These are phyloP conservation scores for Crucihimalaya himalaica DNA, from an alignment of 345 rosid genomes.

Conservation along the genomic window DNA sequence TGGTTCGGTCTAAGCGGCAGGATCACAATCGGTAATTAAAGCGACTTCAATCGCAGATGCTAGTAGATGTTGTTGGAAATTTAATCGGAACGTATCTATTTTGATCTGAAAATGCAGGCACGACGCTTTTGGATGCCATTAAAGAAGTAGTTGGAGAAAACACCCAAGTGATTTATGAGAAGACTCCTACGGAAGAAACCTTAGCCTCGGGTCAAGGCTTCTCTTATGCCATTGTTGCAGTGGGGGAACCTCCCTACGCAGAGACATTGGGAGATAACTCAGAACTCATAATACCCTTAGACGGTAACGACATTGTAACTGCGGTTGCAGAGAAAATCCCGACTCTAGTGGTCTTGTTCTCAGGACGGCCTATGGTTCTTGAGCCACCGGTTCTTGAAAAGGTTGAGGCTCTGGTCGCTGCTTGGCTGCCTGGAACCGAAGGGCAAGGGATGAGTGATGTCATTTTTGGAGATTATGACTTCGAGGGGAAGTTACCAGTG, in stretches of 20 bases:
- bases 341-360: constrained; percentile 54
- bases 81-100: not conserved
- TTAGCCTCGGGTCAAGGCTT: constrained; percentile 46
- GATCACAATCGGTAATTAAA: constrained; percentile 61
- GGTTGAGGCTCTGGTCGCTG: constrained; percentile 66
- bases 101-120: constrained; percentile 45
- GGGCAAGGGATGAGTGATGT: constrained; percentile 72
- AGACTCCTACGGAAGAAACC: constrained; percentile 56
- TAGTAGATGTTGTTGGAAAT: not conserved
- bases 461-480: constrained; percentile 66
- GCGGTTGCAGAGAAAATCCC: constrained; percentile 61
- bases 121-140: constrained; percentile 77
- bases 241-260: constrained; percentile 82
- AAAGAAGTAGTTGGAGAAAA: constrained; percentile 55
- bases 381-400: constrained; percentile 56
- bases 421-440: constrained; percentile 90
- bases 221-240: constrained; percentile 70
- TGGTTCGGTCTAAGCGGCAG: constrained; percentile 68
- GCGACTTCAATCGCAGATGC: not conserved
- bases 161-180: constrained; percentile 66
- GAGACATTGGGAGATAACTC: constrained; percentile 61
- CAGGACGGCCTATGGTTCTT: constrained; percentile 77
- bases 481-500: constrained; percentile 63
- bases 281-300: constrained; percentile 58
- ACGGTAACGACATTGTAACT: constrained; percentile 54